Conservation (phyloP, 257 asterid species). For the Mentha longifolia region DNA sequence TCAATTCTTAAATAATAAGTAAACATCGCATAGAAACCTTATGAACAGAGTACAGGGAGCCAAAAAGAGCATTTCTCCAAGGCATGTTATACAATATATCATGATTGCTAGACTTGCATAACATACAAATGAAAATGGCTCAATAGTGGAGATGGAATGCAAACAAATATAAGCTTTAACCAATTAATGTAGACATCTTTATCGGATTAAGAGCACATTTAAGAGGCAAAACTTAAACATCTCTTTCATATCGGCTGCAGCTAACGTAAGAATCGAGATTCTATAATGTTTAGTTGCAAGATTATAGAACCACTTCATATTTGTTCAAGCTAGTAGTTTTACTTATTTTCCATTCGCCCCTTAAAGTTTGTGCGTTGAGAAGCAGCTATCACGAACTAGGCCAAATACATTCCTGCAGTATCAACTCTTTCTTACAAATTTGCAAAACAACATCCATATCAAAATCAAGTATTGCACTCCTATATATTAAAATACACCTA, state of each 20-base stretch:
- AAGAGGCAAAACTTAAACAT: neutral
- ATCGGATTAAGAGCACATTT: neutral
- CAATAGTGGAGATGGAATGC: neutral
- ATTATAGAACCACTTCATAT: neutral
- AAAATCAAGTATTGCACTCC: too few species aligned
- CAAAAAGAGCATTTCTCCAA: neutral
- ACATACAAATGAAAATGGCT: slow-evolving; percentile 4
- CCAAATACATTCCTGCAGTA: too few species aligned
- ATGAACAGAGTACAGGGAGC: neutral
- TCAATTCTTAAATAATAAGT: neutral
- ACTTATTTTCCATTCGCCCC: neutral
- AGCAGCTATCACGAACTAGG: too few species aligned
- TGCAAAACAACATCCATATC: too few species aligned
- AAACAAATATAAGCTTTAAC: neutral
- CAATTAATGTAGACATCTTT: neutral
- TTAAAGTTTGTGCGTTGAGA: too few species aligned
- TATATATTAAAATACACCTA: too few species aligned
- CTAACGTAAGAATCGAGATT: neutral
- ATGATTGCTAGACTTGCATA: slow-evolving; percentile 15
- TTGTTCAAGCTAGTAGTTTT: neutral
- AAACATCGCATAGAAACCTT: slow-evolving; percentile 2
- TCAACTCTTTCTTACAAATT: too few species aligned
- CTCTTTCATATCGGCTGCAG: neutral
- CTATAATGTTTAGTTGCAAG: neutral
- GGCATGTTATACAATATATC: neutral